phyloP scores from a whole-genome alignment of 73 alveolate species.

The Durusdinium trenchii region DNA sequence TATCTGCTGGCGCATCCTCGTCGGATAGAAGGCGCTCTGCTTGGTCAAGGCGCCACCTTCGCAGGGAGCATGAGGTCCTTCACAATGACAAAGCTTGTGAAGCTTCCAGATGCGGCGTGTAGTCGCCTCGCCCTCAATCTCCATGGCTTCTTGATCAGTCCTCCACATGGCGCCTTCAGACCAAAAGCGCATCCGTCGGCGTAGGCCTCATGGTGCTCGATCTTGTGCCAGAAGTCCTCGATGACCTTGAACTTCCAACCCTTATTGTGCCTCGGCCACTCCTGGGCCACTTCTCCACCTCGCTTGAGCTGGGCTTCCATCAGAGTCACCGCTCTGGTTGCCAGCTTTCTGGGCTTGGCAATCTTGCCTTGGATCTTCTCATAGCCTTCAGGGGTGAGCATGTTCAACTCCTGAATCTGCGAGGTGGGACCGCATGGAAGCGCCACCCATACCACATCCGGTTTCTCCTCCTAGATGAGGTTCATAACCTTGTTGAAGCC shows the following conservation, averaged over 20 bases:
- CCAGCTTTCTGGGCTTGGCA: too few relatives aligned
- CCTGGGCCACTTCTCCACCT: neutral
- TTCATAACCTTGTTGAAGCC: neutral
- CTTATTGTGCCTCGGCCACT: neutral
- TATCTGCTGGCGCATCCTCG: neutral
- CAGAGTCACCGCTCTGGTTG: neutral
- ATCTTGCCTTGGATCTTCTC: neutral
- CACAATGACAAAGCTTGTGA: neutral
- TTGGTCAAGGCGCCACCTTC: neutral
- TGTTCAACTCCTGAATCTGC: neutral
- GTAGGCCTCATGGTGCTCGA: neutral
- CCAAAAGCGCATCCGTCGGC: conserved; percentile 34
- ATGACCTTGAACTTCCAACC: neutral
- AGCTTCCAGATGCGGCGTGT: neutral
- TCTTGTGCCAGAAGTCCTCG: conserved; percentile 5
- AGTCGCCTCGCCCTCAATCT: neutral
- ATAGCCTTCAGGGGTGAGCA: neutral
- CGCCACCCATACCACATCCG: neutral
- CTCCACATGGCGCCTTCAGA: neutral
- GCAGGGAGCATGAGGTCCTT: neutral
- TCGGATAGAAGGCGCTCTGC: neutral
- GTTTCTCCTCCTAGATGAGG: neutral
- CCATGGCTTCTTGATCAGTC: conserved; percentile 18
- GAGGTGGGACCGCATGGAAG: conserved; percentile 35
- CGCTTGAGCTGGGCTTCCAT: neutral